Percentiles rank a stretch among this genome's conserved stretches.
phyloP scores from a whole-genome alignment of 805 yeast genomes.

The Suhomyces faveliae region DNA sequence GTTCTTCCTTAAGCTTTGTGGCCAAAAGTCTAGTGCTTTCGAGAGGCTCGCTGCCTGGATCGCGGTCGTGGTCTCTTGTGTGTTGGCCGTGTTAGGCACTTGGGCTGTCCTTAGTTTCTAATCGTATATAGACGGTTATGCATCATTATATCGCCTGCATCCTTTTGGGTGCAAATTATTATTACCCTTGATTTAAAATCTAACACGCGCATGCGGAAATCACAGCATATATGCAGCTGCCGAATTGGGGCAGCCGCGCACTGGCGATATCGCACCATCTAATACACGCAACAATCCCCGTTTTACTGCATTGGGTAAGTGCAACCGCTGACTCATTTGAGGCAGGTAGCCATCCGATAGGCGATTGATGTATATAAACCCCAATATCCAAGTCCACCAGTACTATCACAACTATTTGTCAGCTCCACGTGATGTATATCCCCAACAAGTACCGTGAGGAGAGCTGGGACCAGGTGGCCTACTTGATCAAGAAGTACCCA shows the following conservation, averaged over 20 bases:
- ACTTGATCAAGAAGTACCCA: conserved; percentile 48
- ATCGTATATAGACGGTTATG: too few relatives aligned
- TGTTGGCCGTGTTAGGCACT: conserved; percentile 22
- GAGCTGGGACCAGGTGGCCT: conserved; percentile 37
- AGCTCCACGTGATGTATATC: conserved; percentile 31
- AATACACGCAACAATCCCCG: neutral
- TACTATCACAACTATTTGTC: neutral
- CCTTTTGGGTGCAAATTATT: neutral
- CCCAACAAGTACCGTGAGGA: conserved; percentile 31
- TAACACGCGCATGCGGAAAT: neutral
- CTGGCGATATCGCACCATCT: neutral
- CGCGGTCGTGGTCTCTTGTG: conserved; percentile 10
- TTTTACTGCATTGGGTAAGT: neutral
- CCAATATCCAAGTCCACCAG: neutral
- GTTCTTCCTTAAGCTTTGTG: conserved; percentile 32
- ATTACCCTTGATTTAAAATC: neutral
- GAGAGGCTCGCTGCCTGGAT: conserved; percentile 14
- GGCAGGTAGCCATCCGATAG: too few relatives aligned
- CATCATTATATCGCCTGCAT: too few relatives aligned
- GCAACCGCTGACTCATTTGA: neutral
- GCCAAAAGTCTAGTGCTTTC: conserved; percentile 10
- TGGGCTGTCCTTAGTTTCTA: conserved; percentile 11
- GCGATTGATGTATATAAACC: neutral
- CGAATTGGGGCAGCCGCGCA: neutral
- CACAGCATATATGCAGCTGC: neutral